Conservation (phyloP, 768 basidiomycete species). For the Tubosaeta brunneosetosa region DNA sequence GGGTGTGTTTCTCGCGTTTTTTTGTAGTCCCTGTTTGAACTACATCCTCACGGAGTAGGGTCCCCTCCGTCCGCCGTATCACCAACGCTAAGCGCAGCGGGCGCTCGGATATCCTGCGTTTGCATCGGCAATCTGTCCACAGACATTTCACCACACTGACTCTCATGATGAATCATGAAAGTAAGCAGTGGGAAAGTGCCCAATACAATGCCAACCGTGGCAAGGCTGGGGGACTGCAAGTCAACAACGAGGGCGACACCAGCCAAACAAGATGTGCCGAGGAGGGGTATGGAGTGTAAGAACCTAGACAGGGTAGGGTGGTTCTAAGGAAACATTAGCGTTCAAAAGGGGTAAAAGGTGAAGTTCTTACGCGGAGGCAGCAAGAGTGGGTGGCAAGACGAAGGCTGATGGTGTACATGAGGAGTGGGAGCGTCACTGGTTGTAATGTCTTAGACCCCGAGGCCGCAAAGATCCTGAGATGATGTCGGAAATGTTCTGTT, state of each 20-base stretch:
- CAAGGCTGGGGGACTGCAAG: constrained; percentile 8
- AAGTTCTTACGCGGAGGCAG: constrained; percentile 7
- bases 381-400: constrained; percentile 8
- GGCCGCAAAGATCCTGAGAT: too few relatives aligned
- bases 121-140: neutral
- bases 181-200: constrained; percentile 11
- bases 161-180: neutral
- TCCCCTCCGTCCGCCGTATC: too few relatives aligned
- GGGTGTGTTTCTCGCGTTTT: too few relatives aligned
- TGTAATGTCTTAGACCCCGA: too few relatives aligned
- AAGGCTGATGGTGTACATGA: constrained; percentile 24
- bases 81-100: neutral
- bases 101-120: neutral
- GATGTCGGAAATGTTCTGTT: too few relatives aligned
- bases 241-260: constrained; percentile 3
- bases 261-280: constrained; percentile 10
- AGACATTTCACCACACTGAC: neutral
- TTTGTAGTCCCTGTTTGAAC: too few relatives aligned
- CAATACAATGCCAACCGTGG: constrained; percentile 4
- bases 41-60: too few relatives aligned
- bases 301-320: constrained; percentile 5
- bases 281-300: constrained; percentile 18
- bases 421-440: constrained; percentile 10
- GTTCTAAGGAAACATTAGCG: neutral
- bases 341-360: neutral